These are phyloP conservation scores for Neurospora sp. DNA, from an alignment of 495 filamentous ascomycete genomes.

Conservation along the genomic window DNA sequence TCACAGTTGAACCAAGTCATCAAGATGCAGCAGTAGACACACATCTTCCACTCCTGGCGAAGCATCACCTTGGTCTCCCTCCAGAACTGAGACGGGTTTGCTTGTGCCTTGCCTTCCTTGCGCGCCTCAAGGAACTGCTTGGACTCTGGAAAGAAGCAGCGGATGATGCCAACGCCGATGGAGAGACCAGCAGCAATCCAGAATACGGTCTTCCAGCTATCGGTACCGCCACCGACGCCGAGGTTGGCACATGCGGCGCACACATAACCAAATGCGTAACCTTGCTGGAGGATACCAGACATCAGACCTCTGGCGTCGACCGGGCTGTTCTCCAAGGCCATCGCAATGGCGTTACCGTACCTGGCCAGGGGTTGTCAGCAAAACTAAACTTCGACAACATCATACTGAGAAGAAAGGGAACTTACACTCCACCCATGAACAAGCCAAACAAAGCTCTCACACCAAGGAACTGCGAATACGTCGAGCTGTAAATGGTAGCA, in stretches of 20 bases:
- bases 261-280: conserved; percentile 67
- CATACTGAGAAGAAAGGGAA: neutral
- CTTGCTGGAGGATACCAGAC: conserved; percentile 70
- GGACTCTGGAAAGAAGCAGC: conserved; percentile 59
- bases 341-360: conserved; percentile 72
- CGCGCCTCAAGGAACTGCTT: conserved; percentile 59
- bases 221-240: conserved; percentile 45
- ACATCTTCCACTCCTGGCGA: conserved; percentile 58
- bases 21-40: conserved; percentile 57
- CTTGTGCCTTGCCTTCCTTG: conserved; percentile 37
- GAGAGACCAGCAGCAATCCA: conserved; percentile 50
- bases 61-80: conserved; percentile 53
- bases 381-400: neutral
- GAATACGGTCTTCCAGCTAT: conserved; percentile 57
- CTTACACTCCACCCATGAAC: conserved; percentile 65
- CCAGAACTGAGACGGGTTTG: conserved; percentile 47
- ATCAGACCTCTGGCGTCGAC: conserved; percentile 60
- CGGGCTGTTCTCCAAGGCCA: conserved; percentile 71
- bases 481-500: conserved; percentile 58
- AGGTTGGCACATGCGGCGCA: conserved; percentile 62
- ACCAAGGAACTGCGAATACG: conserved; percentile 59
- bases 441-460: conserved; percentile 66
- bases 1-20: conserved; percentile 56
- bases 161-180: conserved; percentile 51
- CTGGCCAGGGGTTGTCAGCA: conserved; percentile 4